These are phyloP conservation scores for Kwoniella shivajii DNA, from an alignment of 1,284 basidiomycete genomes.

Conservation along the genomic window DNA sequence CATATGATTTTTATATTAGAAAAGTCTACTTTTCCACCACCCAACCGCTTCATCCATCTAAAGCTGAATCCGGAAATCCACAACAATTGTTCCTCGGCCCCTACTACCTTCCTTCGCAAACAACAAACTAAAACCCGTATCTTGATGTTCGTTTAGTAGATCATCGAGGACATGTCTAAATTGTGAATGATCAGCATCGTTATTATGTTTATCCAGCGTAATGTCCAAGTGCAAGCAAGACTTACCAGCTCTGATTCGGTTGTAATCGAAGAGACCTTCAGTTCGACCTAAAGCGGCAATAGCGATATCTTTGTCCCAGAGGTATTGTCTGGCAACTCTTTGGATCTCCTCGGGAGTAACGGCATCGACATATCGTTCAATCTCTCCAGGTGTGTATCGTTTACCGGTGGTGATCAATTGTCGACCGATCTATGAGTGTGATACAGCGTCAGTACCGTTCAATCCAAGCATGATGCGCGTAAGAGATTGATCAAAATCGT, in stretches of 20 bases:
- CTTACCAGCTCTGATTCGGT: constrained; percentile 56
- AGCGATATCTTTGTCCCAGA: constrained; percentile 75
- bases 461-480: too few relatives aligned
- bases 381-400: constrained; percentile 87
- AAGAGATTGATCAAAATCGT: too few relatives aligned
- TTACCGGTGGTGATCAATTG: constrained; percentile 93
- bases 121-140: not conserved
- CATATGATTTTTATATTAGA: constrained; percentile 11
- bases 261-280: constrained; percentile 73
- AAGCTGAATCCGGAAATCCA: too few relatives aligned
- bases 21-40: not conserved
- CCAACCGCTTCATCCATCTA: not conserved
- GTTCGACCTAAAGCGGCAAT: constrained; percentile 66
- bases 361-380: constrained; percentile 88
- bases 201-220: not conserved
- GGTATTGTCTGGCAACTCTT: constrained; percentile 91
- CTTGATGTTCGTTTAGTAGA: constrained; percentile 30
- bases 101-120: not conserved
- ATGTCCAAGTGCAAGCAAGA: constrained; percentile 50
- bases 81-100: too few relatives aligned
- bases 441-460: constrained; percentile 2
- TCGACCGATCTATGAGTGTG: constrained; percentile 68
- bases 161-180: constrained; percentile 51
- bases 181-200: not conserved
- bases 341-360: constrained; percentile 89